A percentile compares a stretch with the other conserved stretches of the same genome.
These are phyloP conservation scores for Leccinum barrowsii DNA, from an alignment of 768 basidiomycete species.

Conservation along the genomic window DNA sequence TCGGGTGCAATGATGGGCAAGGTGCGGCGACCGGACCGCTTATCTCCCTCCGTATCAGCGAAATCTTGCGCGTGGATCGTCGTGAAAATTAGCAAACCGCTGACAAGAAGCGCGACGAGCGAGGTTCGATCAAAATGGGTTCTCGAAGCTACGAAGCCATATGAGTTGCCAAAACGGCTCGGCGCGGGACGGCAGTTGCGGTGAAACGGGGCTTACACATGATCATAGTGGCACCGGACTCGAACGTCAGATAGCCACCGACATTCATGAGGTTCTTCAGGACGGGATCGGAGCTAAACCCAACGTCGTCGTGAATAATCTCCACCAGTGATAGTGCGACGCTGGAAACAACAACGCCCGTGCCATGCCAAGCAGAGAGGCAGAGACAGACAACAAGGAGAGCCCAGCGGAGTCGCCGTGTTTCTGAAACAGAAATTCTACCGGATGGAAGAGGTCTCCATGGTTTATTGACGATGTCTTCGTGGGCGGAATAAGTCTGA, in stretches of 20 bases:
- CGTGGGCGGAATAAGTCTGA: slow-evolving; percentile 24
- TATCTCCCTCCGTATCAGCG: slow-evolving; percentile 31
- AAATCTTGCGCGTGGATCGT: slow-evolving; percentile 40
- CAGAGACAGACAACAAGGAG: slow-evolving; percentile 28
- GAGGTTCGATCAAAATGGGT: slow-evolving; percentile 11
- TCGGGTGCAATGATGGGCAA: slow-evolving; percentile 26
- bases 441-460: slow-evolving; percentile 38
- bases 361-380: slow-evolving; percentile 21
- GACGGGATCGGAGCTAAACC: slow-evolving; percentile 24
- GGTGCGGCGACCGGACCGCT: slow-evolving; percentile 27
- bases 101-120: slow-evolving; percentile 21
- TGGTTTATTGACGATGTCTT: slow-evolving; percentile 34
- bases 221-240: slow-evolving; percentile 33
- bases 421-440: slow-evolving; percentile 23
- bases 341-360: slow-evolving; percentile 18
- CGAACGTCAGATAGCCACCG: slow-evolving; percentile 32
- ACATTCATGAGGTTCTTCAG: slow-evolving; percentile 32
- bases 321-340: slow-evolving; percentile 20
- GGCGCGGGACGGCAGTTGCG: too few species aligned
- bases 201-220: slow-evolving; percentile 16
- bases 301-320: slow-evolving; percentile 31
- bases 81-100: slow-evolving; percentile 29
- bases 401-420: slow-evolving; percentile 31
- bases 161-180: not conserved
- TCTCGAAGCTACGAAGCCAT: not conserved